Evolutionary conservation across 164 flowering plant genomes (phyloP).

Genomic region (Pachysandra terminalis): DNA sequence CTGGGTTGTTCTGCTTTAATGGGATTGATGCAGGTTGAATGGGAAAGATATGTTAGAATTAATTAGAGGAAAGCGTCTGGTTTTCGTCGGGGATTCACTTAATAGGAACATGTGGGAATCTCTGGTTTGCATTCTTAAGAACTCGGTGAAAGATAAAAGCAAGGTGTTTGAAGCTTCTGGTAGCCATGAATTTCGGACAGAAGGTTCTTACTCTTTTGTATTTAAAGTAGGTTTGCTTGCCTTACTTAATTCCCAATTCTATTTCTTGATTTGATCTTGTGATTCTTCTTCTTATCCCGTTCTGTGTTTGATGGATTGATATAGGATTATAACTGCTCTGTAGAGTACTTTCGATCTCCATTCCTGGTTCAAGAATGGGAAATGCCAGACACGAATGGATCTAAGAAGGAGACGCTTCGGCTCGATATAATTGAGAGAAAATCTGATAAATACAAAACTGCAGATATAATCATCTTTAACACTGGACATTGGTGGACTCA

Average conservation of each 20-base stretch:
- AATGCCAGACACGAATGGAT: slow-evolving; percentile 28
- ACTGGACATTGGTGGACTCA: slow-evolving; percentile 73
- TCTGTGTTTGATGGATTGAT: not conserved
- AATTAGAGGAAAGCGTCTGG: slow-evolving; percentile 44
- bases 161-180: slow-evolving; percentile 43
- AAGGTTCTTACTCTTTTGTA: slow-evolving; percentile 33
- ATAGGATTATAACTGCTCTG: slow-evolving; percentile 44
- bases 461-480: slow-evolving; percentile 51
- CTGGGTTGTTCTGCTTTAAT: not conserved
- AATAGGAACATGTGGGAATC: slow-evolving; percentile 67
- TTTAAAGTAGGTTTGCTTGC: slow-evolving; percentile 23
- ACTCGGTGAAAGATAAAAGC: slow-evolving; percentile 28
- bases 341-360: slow-evolving; percentile 41
- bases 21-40: slow-evolving; percentile 30
- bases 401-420: slow-evolving; percentile 46
- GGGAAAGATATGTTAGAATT: slow-evolving; percentile 32
- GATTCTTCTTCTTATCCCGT: not conserved
- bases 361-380: slow-evolving; percentile 56
- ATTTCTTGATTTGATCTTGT: not conserved
- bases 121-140: slow-evolving; percentile 41
- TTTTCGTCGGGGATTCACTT: slow-evolving; percentile 50
- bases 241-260: not conserved
- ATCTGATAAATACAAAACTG: slow-evolving; percentile 30
- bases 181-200: slow-evolving; percentile 28
- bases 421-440: slow-evolving; percentile 37